Conservation (phyloP, 805 yeast species). For the Yarrowia sp. region DNA sequence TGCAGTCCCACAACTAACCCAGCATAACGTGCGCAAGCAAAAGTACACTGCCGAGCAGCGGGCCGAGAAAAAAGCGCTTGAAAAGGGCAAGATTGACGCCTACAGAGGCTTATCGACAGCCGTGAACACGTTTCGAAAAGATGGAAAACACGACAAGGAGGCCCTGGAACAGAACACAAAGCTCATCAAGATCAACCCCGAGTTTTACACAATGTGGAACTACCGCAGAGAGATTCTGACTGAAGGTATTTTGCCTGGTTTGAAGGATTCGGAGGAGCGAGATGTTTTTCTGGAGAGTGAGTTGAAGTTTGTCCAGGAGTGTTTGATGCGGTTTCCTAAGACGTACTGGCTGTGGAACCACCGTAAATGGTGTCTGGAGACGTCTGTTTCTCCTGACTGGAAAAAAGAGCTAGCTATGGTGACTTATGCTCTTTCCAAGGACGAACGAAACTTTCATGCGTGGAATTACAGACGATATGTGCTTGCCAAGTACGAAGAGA, state of each 20-base stretch:
- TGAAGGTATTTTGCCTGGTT: slow-evolving; percentile 32
- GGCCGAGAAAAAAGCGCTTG: slow-evolving; percentile 52
- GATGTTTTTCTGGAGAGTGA: slow-evolving; percentile 51
- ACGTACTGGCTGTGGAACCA: slow-evolving; percentile 98
- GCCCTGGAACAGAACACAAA: slow-evolving; percentile 55
- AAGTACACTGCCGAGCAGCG: slow-evolving; percentile 56
- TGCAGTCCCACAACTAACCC: neutral
- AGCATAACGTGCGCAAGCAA: slow-evolving; percentile 73
- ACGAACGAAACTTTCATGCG: slow-evolving; percentile 87
- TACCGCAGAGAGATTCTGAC: slow-evolving; percentile 70
- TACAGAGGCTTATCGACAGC: slow-evolving; percentile 50
- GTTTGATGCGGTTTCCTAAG: slow-evolving; percentile 70
- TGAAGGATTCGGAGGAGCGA: slow-evolving; percentile 35
- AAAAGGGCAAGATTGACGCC: slow-evolving; percentile 55
- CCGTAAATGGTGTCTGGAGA: slow-evolving; percentile 72
- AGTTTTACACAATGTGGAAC: slow-evolving; percentile 88
- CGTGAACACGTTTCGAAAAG: slow-evolving; percentile 43
- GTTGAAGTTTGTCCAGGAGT: slow-evolving; percentile 55
- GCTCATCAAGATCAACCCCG: slow-evolving; percentile 71
- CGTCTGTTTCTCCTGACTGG: slow-evolving; percentile 60
- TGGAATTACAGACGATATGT: slow-evolving; percentile 90
- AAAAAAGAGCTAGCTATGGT: slow-evolving; percentile 67
- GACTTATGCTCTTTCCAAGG: slow-evolving; percentile 62
- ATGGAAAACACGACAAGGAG: slow-evolving; percentile 39
- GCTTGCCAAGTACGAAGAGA: slow-evolving; percentile 41